Conservation (phyloP, 495 filamentous ascomycete genomes). For the Talaromyces liani region DNA sequence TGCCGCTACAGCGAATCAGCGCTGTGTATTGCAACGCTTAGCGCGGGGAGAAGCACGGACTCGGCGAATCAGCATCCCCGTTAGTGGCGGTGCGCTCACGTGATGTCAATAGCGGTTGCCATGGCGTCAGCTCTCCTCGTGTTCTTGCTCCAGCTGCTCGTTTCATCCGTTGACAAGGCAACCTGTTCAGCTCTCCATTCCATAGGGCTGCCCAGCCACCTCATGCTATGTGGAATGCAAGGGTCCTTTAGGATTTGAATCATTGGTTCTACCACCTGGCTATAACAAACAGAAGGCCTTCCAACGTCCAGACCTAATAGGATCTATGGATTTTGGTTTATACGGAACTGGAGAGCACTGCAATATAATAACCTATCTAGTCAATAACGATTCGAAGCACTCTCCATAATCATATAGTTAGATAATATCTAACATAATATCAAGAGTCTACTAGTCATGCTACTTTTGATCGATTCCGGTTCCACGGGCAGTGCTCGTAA, state of each 20-base stretch:
- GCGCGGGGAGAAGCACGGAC: not conserved
- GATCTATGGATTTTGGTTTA: too few relatives aligned
- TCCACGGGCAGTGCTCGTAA: too few relatives aligned
- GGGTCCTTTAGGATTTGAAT: not conserved
- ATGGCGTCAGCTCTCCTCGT: not conserved
- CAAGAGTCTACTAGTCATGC: too few relatives aligned
- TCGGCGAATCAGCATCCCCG: not conserved
- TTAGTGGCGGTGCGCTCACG: not conserved
- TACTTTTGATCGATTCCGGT: too few relatives aligned
- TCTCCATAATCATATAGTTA: too few relatives aligned
- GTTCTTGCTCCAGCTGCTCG: not conserved
- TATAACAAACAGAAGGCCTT: too few relatives aligned
- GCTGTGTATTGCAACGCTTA: not conserved
- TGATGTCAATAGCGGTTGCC: constrained; percentile 8
- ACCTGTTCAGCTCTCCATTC: not conserved
- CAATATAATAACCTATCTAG: too few relatives aligned
- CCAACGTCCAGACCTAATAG: too few relatives aligned
- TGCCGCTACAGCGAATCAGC: not conserved
- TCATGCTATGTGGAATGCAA: not conserved
- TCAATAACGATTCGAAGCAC: too few relatives aligned
- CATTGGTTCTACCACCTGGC: too few relatives aligned
- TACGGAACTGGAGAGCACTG: too few relatives aligned
- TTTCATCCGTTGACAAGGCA: not conserved
- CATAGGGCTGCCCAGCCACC: not conserved
- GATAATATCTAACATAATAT: too few relatives aligned